Conservation (phyloP, 2,329 filamentous ascomycete genomes). For the Dothideomycetes sp. region DNA sequence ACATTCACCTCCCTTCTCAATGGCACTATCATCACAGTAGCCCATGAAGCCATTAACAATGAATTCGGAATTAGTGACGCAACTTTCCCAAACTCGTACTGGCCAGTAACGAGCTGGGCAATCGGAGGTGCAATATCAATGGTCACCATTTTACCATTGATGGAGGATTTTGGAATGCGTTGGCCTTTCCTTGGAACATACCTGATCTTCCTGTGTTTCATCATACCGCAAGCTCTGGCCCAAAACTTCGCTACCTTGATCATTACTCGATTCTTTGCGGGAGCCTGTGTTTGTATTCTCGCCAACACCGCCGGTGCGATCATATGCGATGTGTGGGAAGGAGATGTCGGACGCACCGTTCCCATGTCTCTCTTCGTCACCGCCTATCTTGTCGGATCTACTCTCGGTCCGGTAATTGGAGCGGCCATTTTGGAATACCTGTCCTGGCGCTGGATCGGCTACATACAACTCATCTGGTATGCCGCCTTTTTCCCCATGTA, state of each 20-base stretch:
- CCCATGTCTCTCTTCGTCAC: conserved; percentile 26
- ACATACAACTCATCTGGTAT: conserved; percentile 33
- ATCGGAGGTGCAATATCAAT: conserved; percentile 25
- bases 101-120: conserved; percentile 25
- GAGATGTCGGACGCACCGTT: conserved; percentile 19
- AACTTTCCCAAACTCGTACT: conserved; percentile 28
- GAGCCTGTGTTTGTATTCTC: conserved; percentile 24
- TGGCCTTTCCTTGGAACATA: conserved; percentile 20
- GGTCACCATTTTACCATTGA: conserved; percentile 23
- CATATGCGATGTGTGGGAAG: conserved; percentile 28
- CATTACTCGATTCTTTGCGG: conserved; percentile 25
- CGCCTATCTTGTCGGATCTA: conserved; percentile 22
- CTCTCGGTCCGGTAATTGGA: conserved; percentile 25
- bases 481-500: conserved; percentile 30
- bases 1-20: conserved; percentile 25
- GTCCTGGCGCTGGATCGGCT: conserved; percentile 29
- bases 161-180: conserved; percentile 26
- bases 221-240: conserved; percentile 28
- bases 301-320: conserved; percentile 25
- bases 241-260: conserved; percentile 27
- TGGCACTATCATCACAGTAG: conserved; percentile 25
- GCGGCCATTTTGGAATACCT: conserved; percentile 21
- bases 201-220: conserved; percentile 23
- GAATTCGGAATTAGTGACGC: conserved; percentile 23
- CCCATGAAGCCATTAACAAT: conserved; percentile 20